Evolutionary conservation across 2,329 filamentous ascomycete species (phyloP).

Genomic region (Sporothrix inflata): DNA sequence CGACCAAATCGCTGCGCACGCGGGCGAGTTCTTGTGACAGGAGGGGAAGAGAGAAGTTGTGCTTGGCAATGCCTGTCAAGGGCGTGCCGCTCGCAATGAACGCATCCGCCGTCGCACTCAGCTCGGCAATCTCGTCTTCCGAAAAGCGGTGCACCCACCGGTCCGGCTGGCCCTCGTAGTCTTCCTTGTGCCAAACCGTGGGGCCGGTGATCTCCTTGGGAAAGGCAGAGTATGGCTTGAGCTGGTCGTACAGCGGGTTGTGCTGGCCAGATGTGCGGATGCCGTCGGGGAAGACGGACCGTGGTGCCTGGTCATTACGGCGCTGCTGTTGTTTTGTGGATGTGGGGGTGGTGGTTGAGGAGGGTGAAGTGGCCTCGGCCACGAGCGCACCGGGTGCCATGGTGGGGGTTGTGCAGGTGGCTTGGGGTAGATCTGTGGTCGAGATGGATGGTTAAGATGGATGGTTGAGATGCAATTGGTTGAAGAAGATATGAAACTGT

Average conservation of each 20-base stretch:
- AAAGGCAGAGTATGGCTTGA: conserved; percentile 71
- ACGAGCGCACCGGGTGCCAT: conserved; percentile 35
- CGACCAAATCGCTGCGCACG: conserved; percentile 55
- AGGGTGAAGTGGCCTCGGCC: conserved; percentile 15
- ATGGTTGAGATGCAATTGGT: too few relatives aligned
- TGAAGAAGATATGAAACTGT: too few relatives aligned
- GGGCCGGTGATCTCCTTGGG: conserved; percentile 71
- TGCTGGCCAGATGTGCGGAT: conserved; percentile 69
- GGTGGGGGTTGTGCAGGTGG: neutral
- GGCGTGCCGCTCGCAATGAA: conserved; percentile 69
- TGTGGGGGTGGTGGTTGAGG: neutral
- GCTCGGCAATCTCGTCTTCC: conserved; percentile 66
- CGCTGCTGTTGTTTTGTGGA: conserved; percentile 36
- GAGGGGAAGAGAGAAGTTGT: conserved; percentile 50
- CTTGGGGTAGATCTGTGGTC: neutral
- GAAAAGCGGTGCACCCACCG: conserved; percentile 75
- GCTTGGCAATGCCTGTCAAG: conserved; percentile 66
- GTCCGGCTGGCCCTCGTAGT: conserved; percentile 65
- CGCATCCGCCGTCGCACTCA: conserved; percentile 67
- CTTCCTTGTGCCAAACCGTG: conserved; percentile 72
- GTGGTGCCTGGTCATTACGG: conserved; percentile 40
- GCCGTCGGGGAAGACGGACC: conserved; percentile 51
- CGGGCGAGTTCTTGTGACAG: conserved; percentile 43
- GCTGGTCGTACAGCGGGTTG: conserved; percentile 64
- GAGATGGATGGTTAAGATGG: too few relatives aligned